phyloP scores from a whole-genome alignment of 768 basidiomycete genomes.

The Ramaria sp. region DNA sequence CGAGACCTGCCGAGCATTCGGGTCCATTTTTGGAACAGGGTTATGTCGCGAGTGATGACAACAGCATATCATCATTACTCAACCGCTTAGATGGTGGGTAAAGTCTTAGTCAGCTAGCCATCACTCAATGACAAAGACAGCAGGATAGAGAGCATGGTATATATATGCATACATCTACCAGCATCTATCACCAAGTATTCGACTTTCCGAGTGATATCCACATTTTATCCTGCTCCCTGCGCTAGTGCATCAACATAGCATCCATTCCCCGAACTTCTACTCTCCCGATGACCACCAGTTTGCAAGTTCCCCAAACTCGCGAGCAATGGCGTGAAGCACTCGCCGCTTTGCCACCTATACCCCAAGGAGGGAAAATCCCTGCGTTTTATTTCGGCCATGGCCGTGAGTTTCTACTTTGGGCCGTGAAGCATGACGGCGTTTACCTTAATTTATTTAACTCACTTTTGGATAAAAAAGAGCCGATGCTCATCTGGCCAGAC shows the following conservation, averaged over 20 bases:
- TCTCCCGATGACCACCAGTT: not conserved
- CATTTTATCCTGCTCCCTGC: not conserved
- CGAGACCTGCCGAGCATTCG: no score
- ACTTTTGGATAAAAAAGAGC: slow-evolving; percentile 15
- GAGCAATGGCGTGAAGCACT: slow-evolving; percentile 42
- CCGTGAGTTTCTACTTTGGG: slow-evolving; percentile 21
- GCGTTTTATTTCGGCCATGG: slow-evolving; percentile 72
- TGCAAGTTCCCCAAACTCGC: slow-evolving; percentile 24
- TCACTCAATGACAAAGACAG: no score
- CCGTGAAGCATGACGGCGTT: not conserved
- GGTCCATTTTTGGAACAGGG: no score
- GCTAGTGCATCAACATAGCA: not conserved
- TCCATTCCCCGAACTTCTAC: not conserved
- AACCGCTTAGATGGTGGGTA: no score
- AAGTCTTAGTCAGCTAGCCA: no score
- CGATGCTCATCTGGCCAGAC: slow-evolving; percentile 33
- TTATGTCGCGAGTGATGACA: no score
- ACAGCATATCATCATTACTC: no score
- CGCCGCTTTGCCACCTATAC: slow-evolving; percentile 41
- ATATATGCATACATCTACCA: no score
- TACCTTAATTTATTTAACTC: not conserved
- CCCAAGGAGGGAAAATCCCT: slow-evolving; percentile 40
- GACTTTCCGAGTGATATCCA: not conserved
- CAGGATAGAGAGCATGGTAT: no score
- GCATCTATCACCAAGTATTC: not conserved